A percentile compares a stretch with the other conserved stretches of the same genome.
Conservation (phyloP, 2,329 filamentous ascomycete species). For the Blastomyces gilchristii region DNA sequence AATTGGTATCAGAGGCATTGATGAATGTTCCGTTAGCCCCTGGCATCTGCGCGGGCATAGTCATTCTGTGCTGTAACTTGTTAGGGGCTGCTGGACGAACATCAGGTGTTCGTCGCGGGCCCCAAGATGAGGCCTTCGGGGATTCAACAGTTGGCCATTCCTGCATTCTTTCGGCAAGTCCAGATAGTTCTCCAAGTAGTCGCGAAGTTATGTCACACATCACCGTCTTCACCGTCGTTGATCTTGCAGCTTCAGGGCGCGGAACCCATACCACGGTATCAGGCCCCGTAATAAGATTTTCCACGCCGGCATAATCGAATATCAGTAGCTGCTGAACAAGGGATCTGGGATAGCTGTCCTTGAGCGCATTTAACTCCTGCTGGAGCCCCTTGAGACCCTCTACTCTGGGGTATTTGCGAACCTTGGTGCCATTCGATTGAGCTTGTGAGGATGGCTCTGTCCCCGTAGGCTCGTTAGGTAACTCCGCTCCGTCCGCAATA, state of each 20-base stretch:
- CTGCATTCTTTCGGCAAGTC: conserved; percentile 62
- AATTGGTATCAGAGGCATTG: conserved; percentile 31
- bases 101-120: conserved; percentile 42
- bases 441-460: conserved; percentile 7
- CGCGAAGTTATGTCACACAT: conserved; percentile 70
- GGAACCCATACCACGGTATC: conserved; percentile 65
- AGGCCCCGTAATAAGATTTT: conserved; percentile 45
- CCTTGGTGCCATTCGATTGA: conserved; percentile 6
- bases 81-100: conserved; percentile 36
- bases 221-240: conserved; percentile 70
- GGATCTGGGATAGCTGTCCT: conserved; percentile 63
- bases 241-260: conserved; percentile 54
- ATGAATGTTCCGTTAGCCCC: conserved; percentile 28
- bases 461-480: conserved; percentile 38
- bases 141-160: conserved; percentile 67
- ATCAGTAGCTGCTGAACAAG: conserved; percentile 69
- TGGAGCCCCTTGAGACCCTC: conserved; percentile 32
- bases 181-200: conserved; percentile 64
- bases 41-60: conserved; percentile 57
- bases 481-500: conserved; percentile 69
- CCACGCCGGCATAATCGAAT: conserved; percentile 58
- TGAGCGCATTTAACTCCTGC: conserved; percentile 59
- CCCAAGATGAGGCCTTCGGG: conserved; percentile 45
- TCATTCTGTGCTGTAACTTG: conserved; percentile 61
- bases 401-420: conserved; percentile 28